Percentiles rank a stretch among this genome's conserved stretches.
phyloP scores from a whole-genome alignment of 2,329 filamentous ascomycete species.

The Dryadomyces quercivorus region DNA sequence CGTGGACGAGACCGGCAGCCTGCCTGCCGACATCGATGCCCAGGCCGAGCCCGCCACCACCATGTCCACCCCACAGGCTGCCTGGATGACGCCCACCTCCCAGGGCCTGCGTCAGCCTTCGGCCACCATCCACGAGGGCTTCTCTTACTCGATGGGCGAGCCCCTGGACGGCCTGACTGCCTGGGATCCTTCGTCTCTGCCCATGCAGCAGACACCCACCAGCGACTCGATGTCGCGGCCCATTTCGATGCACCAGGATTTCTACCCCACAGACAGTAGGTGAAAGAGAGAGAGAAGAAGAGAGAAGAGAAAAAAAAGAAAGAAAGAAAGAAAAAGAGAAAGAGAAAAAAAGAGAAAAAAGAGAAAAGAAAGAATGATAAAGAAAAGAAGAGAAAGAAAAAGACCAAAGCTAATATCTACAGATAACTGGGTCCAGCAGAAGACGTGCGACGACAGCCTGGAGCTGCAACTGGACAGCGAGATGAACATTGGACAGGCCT shows the following conservation, averaged over 20 bases:
- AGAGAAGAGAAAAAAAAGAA: not conserved
- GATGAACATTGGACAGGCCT: conserved; percentile 43
- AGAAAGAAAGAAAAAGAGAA: not conserved
- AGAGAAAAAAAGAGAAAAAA: not conserved
- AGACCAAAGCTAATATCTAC: not conserved
- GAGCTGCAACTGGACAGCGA: conserved; percentile 37
- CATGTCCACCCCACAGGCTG: conserved; percentile 21
- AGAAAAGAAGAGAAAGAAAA: not conserved
- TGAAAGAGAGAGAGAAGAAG: conserved; percentile 11
- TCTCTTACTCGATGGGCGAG: conserved; percentile 45
- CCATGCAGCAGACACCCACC: conserved; percentile 33
- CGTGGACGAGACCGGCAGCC: no score
- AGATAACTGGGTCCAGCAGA: conserved; percentile 40
- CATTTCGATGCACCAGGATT: conserved; percentile 46
- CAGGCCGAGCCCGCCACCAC: not conserved
- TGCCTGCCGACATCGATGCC: no score
- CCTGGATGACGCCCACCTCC: conserved; percentile 44
- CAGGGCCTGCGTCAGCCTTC: conserved; percentile 40
- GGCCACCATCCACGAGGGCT: conserved; percentile 48
- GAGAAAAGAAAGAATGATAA: not conserved
- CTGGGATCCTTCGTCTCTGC: conserved; percentile 45
- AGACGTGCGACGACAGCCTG: conserved; percentile 42
- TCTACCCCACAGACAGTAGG: conserved; percentile 38
- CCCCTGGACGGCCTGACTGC: conserved; percentile 38
- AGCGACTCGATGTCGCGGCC: conserved; percentile 41